Evolutionary conservation across 805 yeast species (phyloP).

Genomic region (Candida koratica): DNA sequence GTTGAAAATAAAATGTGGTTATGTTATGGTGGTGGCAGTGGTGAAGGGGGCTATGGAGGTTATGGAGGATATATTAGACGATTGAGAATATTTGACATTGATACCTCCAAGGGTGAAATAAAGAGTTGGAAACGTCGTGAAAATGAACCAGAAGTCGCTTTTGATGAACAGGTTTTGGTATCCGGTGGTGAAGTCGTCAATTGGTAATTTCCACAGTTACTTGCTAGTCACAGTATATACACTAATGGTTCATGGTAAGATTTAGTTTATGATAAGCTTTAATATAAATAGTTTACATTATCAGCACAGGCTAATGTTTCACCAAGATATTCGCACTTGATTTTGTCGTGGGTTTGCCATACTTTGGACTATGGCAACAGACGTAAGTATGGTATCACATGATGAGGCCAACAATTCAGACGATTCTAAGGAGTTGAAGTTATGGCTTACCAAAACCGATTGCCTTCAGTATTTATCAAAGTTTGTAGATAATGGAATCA

Average conservation of each 20-base stretch:
- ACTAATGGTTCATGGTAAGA: too few relatives aligned
- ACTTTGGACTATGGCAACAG: too few relatives aligned
- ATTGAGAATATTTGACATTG: conserved; percentile 65
- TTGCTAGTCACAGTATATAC: too few relatives aligned
- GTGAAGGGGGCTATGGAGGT: conserved; percentile 95
- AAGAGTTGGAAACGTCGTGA: conserved; percentile 73
- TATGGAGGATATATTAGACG: conserved; percentile 88
- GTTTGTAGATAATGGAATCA: conserved; percentile 49
- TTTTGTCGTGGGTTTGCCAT: conserved; percentile 2
- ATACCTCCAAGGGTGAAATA: conserved; percentile 45
- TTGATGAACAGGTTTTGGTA: conserved; percentile 54
- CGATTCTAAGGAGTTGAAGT: conserved; percentile 24
- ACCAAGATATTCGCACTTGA: neutral
- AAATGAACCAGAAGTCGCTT: conserved; percentile 32
- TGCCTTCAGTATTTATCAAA: conserved; percentile 33
- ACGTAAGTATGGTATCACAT: too few relatives aligned
- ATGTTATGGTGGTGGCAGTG: conserved; percentile 84
- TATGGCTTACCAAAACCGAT: conserved; percentile 33
- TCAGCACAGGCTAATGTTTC: conserved; percentile 1
- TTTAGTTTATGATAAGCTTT: too few relatives aligned
- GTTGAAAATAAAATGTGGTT: conserved; percentile 53
- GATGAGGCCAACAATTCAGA: neutral
- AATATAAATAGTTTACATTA: neutral
- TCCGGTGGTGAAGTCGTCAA: conserved; percentile 41
- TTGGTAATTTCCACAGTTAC: too few relatives aligned